These are phyloP conservation scores for Fusarium neocosmosporiellum DNA, from an alignment of 2,329 filamentous ascomycete genomes.

Conservation along the genomic window DNA sequence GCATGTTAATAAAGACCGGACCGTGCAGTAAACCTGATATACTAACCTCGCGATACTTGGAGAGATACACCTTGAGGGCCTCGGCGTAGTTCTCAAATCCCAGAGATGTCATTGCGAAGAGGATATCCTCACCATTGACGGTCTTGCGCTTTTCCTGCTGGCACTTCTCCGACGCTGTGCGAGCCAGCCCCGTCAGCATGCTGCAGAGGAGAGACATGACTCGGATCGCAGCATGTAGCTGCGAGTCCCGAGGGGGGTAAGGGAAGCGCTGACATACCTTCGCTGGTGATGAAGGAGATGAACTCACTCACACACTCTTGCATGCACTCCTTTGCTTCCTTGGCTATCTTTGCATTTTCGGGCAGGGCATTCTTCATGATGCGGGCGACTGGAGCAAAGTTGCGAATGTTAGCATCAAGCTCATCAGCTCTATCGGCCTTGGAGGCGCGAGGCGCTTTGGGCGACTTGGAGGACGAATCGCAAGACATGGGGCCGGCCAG, in stretches of 20 bases:
- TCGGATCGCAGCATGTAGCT: slow-evolving; percentile 19
- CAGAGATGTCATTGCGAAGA: slow-evolving; percentile 98
- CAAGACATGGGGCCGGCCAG: slow-evolving; percentile 68
- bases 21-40: neutral
- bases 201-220: slow-evolving; percentile 33
- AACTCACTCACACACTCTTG: slow-evolving; percentile 99
- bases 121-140: slow-evolving; percentile 97
- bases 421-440: slow-evolving; percentile 63
- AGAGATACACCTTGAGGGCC: slow-evolving; percentile 96
- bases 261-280: slow-evolving; percentile 72
- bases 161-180: slow-evolving; percentile 94
- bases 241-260: slow-evolving; percentile 10
- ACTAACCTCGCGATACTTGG: slow-evolving; percentile 96
- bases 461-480: slow-evolving; percentile 65
- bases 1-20: slow-evolving; percentile 7
- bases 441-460: slow-evolving; percentile 59
- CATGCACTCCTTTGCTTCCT: slow-evolving; percentile 99
- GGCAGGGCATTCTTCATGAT: slow-evolving; percentile 99
- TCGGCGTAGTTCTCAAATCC: slow-evolving; percentile 99
- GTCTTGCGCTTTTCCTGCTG: slow-evolving; percentile 99
- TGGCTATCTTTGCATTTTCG: slow-evolving; percentile 98
- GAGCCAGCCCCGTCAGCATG: slow-evolving; percentile 30
- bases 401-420: slow-evolving; percentile 92
- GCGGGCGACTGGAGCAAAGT: slow-evolving; percentile 94
- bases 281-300: slow-evolving; percentile 99